These are phyloP conservation scores for Hirschioporus abietinus DNA, from an alignment of 768 basidiomycete species.

Conservation along the genomic window DNA sequence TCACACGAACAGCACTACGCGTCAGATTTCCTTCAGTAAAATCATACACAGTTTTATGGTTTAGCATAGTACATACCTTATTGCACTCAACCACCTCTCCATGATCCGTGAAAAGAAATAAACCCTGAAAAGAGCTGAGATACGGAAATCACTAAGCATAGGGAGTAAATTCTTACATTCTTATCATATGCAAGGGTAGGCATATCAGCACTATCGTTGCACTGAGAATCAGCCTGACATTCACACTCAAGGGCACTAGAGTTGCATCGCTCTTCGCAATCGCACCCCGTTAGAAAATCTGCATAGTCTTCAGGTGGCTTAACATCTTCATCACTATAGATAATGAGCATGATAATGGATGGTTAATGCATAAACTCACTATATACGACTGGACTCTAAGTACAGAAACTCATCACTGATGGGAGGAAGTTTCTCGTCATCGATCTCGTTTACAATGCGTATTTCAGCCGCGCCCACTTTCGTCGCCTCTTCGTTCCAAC, in stretches of 20 bases:
- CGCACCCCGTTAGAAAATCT: slow-evolving; percentile 38
- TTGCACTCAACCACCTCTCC: slow-evolving; percentile 64
- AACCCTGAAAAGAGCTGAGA: background rate
- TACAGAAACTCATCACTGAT: slow-evolving; percentile 43
- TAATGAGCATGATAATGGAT: background rate
- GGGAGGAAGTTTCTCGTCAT: slow-evolving; percentile 34
- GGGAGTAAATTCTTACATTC: slow-evolving; percentile 22
- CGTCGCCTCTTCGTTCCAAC: slow-evolving; percentile 26
- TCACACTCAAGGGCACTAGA: slow-evolving; percentile 30
- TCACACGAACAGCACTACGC: slow-evolving; percentile 42
- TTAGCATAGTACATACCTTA: slow-evolving; percentile 30
- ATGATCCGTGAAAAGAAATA: slow-evolving; percentile 37
- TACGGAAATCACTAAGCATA: no score
- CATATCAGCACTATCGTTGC: slow-evolving; percentile 24
- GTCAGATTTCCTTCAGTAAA: background rate
- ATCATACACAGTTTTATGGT: no score
- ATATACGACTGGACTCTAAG: slow-evolving; percentile 46
- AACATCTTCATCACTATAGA: slow-evolving; percentile 2
- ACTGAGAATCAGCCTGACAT: slow-evolving; percentile 43
- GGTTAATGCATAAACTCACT: slow-evolving; percentile 29
- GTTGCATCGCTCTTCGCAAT: slow-evolving; percentile 32
- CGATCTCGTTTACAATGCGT: slow-evolving; percentile 29
- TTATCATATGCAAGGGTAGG: slow-evolving; percentile 39
- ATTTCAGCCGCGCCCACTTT: slow-evolving; percentile 26
- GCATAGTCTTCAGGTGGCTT: slow-evolving; percentile 17